Conservation (phyloP, 2,329 filamentous ascomycete genomes). For the Ceratocystis variospora region DNA sequence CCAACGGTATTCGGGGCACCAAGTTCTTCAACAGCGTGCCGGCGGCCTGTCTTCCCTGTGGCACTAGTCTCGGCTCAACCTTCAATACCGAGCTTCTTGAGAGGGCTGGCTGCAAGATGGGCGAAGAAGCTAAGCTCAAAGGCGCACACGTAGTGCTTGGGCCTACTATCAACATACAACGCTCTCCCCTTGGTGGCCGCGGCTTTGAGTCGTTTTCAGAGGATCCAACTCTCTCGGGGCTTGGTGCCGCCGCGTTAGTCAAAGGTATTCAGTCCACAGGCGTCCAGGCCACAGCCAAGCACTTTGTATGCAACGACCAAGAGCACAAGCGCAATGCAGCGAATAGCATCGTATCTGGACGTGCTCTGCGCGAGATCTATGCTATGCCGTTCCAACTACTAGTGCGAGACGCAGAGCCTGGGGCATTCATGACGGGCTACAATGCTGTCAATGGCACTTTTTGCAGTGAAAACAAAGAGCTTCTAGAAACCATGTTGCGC, state of each 20-base stretch:
- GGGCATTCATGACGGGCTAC: slow-evolving; percentile 45
- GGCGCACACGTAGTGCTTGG: slow-evolving; percentile 62
- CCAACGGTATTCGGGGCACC: slow-evolving; percentile 59
- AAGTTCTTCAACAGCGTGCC: slow-evolving; percentile 44
- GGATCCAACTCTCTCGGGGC: slow-evolving; percentile 43
- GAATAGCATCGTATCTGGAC: slow-evolving; percentile 40
- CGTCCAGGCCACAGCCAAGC: slow-evolving; percentile 44
- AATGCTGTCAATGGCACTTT: slow-evolving; percentile 45
- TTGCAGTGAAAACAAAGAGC: slow-evolving; percentile 39
- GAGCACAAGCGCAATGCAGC: slow-evolving; percentile 45
- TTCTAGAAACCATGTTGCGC: slow-evolving; percentile 39
- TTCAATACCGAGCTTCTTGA: slow-evolving; percentile 68
- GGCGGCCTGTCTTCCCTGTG: slow-evolving; percentile 63
- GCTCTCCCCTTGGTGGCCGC: slow-evolving; percentile 44
- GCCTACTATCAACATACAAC: slow-evolving; percentile 50
- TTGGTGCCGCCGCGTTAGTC: slow-evolving; percentile 40
- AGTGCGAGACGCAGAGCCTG: slow-evolving; percentile 37
- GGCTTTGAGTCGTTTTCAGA: slow-evolving; percentile 47
- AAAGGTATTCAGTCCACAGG: slow-evolving; percentile 43
- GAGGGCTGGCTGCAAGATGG: slow-evolving; percentile 53
- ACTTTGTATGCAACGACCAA: slow-evolving; percentile 49
- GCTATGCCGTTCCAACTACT: slow-evolving; percentile 44
- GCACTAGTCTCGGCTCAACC: slow-evolving; percentile 63
- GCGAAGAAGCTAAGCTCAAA: slow-evolving; percentile 52
- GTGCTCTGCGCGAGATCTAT: slow-evolving; percentile 46